These are phyloP conservation scores for Discostella stelligeroides DNA, from an alignment of 108 stramenopile species.

Conservation along the genomic window DNA sequence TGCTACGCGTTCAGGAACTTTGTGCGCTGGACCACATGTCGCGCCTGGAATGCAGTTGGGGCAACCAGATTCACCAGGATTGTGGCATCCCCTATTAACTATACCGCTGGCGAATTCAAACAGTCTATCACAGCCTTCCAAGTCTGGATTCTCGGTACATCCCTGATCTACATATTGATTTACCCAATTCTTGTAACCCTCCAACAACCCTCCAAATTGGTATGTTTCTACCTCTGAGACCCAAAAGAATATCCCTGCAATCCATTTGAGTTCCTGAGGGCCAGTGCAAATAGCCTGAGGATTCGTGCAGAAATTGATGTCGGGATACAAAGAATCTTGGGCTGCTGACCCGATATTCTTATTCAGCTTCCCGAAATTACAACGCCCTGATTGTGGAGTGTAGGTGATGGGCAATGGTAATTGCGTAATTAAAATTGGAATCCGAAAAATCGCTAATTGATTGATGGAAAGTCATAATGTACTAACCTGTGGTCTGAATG, in stretches of 20 bases:
- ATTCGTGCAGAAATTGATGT: slow-evolving; percentile 23
- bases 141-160: slow-evolving; percentile 14
- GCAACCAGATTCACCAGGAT: slow-evolving; percentile 22
- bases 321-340: slow-evolving; percentile 16
- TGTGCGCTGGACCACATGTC: slow-evolving; percentile 25
- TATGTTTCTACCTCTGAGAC: slow-evolving; percentile 11
- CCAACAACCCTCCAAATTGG: neutral
- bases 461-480: too few relatives aligned
- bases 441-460: too few relatives aligned
- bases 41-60: slow-evolving; percentile 23
- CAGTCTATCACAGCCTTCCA: slow-evolving; percentile 8
- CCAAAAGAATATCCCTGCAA: slow-evolving; percentile 31
- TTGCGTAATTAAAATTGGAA: too few relatives aligned
- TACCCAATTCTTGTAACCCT: slow-evolving; percentile 8
- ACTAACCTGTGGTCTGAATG: slow-evolving; percentile 19
- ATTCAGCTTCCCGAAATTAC: slow-evolving; percentile 20
- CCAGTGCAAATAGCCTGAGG: slow-evolving; percentile 20
- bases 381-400: too few relatives aligned
- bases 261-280: slow-evolving; percentile 13
- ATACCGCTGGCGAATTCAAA: slow-evolving; percentile 14
- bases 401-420: too few relatives aligned
- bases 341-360: slow-evolving; percentile 16
- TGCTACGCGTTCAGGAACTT: slow-evolving; percentile 18
- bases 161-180: neutral
- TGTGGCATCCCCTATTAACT: slow-evolving; percentile 12